Conservation (phyloP, 106 monocot species). For the Chionographis japonica region DNA sequence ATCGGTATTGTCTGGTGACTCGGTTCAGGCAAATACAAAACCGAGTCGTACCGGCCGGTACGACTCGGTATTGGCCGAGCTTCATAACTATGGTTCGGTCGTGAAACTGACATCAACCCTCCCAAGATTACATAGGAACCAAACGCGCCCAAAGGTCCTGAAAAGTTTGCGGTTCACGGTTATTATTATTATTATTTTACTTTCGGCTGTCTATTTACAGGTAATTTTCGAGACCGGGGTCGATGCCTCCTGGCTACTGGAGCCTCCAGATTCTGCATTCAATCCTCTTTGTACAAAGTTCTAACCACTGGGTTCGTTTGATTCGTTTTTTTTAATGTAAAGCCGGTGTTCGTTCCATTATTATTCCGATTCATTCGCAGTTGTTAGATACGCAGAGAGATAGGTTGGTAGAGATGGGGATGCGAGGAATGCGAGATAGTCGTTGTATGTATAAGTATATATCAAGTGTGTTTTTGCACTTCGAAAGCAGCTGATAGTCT, state of each 20-base stretch:
- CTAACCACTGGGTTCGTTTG: constrained; percentile 12
- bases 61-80: no score
- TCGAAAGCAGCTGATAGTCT: no score
- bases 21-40: no score
- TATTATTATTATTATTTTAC: no score
- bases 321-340: constrained; percentile 16
- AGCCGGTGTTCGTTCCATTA: neutral
- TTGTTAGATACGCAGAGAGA: neutral
- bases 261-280: neutral
- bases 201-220: neutral
- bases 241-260: neutral
- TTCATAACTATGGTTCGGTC: no score
- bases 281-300: constrained; percentile 5
- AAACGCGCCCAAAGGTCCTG: no score
- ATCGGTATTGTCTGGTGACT: no score
- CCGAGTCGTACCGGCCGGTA: no score
- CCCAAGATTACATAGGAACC: no score
- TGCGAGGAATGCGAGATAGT: neutral
- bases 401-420: neutral
- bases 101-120: no score
- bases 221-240: neutral
- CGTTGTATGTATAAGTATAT: neutral
- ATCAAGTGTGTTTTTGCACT: neutral
- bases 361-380: neutral
- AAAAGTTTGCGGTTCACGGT: no score